phyloP scores from a whole-genome alignment of 2,329 filamentous ascomycete species.

The Rutstroemia sp. region DNA sequence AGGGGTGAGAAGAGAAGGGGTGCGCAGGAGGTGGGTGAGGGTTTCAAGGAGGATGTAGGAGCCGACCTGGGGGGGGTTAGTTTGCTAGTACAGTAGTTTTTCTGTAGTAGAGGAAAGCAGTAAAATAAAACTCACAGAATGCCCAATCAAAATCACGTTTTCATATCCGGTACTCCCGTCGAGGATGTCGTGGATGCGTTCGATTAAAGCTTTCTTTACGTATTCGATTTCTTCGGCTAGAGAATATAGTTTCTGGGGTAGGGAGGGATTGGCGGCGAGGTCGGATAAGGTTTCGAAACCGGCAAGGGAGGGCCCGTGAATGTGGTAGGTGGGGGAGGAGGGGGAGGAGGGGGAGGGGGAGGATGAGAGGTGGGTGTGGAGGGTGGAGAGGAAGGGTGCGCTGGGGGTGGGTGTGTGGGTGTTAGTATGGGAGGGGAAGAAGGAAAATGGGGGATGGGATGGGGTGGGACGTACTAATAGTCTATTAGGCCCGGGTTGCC shows the following conservation, averaged over 20 bases:
- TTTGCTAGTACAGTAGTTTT: conserved; percentile 10
- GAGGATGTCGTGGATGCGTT: conserved; percentile 19
- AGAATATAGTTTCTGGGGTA: conserved; percentile 29
- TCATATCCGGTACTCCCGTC: conserved; percentile 37
- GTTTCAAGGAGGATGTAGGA: conserved; percentile 65
- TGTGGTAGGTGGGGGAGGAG: conserved; percentile 31
- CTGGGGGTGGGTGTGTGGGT: not conserved
- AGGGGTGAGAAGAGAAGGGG: conserved; percentile 23
- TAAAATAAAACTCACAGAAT: conserved; percentile 61
- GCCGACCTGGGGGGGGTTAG: conserved; percentile 36
- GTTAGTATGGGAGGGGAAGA: not conserved
- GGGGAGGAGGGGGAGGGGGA: conserved; percentile 36
- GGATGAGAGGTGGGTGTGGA: conserved; percentile 45
- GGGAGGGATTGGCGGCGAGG: conserved; percentile 30
- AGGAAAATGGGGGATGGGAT: too few relatives aligned
- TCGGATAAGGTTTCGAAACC: conserved; percentile 49
- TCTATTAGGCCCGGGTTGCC: conserved; percentile 71
- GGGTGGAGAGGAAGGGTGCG: conserved; percentile 49
- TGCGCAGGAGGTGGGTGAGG: conserved; percentile 36
- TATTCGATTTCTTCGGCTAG: conserved; percentile 45
- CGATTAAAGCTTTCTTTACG: conserved; percentile 14
- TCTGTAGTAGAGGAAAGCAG: conserved; percentile 40
- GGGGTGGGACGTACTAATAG: conserved; percentile 48
- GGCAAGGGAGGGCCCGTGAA: conserved; percentile 50
- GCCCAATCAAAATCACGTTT: conserved; percentile 60